Evolutionary conservation across 2,329 filamentous ascomycete genomes (phyloP).

Genomic region (Sclerotinia trifoliorum): DNA sequence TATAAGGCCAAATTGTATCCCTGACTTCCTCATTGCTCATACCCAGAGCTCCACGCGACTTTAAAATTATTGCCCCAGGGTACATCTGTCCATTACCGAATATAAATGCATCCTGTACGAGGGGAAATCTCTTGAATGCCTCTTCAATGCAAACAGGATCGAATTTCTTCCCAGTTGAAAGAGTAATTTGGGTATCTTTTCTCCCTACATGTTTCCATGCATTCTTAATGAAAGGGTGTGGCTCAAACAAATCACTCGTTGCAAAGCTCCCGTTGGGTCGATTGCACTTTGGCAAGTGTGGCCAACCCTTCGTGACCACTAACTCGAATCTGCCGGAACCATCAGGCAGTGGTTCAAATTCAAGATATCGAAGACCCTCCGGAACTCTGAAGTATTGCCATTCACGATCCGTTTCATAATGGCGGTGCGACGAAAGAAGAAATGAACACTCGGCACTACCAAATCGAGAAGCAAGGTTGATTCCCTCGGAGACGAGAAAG

Average conservation of each 20-base stretch:
- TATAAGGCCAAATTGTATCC: conserved; percentile 13
- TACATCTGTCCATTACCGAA: conserved; percentile 59
- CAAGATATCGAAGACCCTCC: conserved; percentile 40
- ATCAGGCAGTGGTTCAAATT: conserved; percentile 49
- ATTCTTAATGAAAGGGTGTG: conserved; percentile 50
- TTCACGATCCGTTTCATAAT: conserved; percentile 48
- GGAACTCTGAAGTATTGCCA: conserved; percentile 59
- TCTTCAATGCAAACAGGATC: conserved; percentile 52
- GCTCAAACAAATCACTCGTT: conserved; percentile 61
- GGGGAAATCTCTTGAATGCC: conserved; percentile 46
- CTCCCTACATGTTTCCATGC: conserved; percentile 64
- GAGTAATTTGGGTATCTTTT: conserved; percentile 59
- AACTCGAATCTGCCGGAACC: conserved; percentile 49
- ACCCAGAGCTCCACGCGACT: conserved; percentile 42
- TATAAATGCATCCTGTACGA: conserved; percentile 56
- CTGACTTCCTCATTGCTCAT: neutral
- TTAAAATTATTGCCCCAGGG: conserved; percentile 57
- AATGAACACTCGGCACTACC: conserved; percentile 68
- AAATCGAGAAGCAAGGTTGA: conserved; percentile 61
- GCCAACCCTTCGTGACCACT: conserved; percentile 56
- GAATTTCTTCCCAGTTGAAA: conserved; percentile 58
- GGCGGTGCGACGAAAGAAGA: conserved; percentile 59
- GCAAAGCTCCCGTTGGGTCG: conserved; percentile 56
- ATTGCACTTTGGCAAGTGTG: conserved; percentile 58
- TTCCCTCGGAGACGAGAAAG: conserved; percentile 48